phyloP scores from a whole-genome alignment of 2,329 filamentous ascomycete species.

The Stemphylium lycopersici region DNA sequence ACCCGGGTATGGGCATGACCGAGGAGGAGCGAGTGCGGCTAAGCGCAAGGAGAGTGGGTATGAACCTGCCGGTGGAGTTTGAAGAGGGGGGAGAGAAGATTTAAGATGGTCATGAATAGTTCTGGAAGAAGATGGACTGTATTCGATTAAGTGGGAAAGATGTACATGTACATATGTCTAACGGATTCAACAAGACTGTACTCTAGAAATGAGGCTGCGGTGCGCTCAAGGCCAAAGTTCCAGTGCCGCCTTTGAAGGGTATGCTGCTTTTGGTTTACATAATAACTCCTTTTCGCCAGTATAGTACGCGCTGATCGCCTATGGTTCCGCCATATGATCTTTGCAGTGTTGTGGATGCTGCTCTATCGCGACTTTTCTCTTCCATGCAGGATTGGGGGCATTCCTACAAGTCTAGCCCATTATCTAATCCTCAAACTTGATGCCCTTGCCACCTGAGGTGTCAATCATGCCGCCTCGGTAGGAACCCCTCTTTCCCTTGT shows the following conservation, averaged over 20 bases:
- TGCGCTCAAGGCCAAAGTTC: neutral
- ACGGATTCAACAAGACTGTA: neutral
- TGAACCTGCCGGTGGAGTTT: conserved; percentile 79
- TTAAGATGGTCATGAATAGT: neutral
- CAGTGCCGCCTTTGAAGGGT: conserved; percentile 18
- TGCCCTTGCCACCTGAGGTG: conserved; percentile 77
- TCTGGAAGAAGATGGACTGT: neutral
- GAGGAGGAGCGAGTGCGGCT: conserved; percentile 82
- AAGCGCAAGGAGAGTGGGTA: conserved; percentile 84
- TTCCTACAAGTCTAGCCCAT: neutral
- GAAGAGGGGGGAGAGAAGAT: conserved; percentile 15
- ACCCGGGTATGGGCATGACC: conserved; percentile 87
- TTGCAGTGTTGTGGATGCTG: neutral
- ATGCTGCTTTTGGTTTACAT: conserved; percentile 29
- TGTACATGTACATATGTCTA: conserved; percentile 7
- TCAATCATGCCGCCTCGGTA: conserved; percentile 92
- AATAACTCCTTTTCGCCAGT: conserved; percentile 16
- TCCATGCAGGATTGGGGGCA: neutral
- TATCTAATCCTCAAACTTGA: conserved; percentile 87
- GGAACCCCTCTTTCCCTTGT: conserved; percentile 80
- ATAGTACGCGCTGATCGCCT: conserved; percentile 4
- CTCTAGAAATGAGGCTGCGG: neutral
- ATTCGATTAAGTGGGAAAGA: neutral
- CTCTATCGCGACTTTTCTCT: neutral
- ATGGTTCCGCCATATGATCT: neutral